Evolutionary conservation across 108 stramenopile species (phyloP).

Genomic region (Parietichytrium sp.): DNA sequence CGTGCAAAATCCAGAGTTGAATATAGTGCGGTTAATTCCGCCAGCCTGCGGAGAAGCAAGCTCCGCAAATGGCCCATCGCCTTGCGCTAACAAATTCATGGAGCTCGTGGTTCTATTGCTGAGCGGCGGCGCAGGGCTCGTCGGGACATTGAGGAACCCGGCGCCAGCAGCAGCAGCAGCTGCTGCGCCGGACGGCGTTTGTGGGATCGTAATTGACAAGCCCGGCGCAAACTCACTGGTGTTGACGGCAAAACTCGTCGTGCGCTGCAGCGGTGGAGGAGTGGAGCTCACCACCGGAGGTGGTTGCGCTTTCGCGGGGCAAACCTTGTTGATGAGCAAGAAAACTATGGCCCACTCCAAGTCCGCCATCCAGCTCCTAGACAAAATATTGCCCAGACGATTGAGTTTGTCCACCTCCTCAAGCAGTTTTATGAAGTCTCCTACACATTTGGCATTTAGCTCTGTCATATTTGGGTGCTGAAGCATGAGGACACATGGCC

Average conservation of each 20-base stretch:
- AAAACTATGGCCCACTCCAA: background rate
- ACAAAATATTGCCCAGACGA: background rate
- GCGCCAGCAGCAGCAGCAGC: background rate
- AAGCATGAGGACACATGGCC: background rate
- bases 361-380: constrained; percentile 4
- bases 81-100: too few species aligned
- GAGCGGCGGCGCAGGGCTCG: too few species aligned
- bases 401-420: background rate
- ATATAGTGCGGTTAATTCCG: background rate
- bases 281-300: too few species aligned
- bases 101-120: too few species aligned
- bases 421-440: background rate
- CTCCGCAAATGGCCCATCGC: background rate
- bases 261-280: too few species aligned
- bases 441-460: background rate
- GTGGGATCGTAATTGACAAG: too few species aligned
- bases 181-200: background rate
- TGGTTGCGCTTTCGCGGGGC: background rate
- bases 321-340: background rate
- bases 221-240: background rate
- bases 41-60: too few species aligned
- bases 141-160: too few species aligned
- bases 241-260: too few species aligned
- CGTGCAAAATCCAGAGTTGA: background rate
- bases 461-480: constrained; percentile 7